These are phyloP conservation scores for Crithidia bombi DNA, from an alignment of 208 protist genomes.

Conservation along the genomic window DNA sequence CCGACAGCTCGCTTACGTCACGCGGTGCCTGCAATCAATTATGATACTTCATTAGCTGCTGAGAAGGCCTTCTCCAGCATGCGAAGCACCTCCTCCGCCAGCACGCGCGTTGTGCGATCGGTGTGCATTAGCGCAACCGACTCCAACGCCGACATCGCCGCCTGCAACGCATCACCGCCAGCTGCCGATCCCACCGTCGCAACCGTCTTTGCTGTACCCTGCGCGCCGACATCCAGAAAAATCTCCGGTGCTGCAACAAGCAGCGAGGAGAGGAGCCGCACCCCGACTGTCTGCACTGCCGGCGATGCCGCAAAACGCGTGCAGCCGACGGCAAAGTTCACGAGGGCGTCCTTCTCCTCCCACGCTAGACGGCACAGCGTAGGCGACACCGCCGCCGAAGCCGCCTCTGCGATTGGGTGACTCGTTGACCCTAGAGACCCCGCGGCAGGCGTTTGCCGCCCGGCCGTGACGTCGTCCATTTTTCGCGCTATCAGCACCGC, in stretches of 20 bases:
- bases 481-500: constrained; percentile 45
- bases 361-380: constrained; percentile 25
- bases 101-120: constrained; percentile 43
- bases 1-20: no score
- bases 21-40: no score
- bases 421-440: no score
- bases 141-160: constrained; percentile 41
- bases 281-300: constrained; percentile 62
- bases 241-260: constrained; percentile 68
- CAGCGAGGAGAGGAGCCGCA: constrained; percentile 71
- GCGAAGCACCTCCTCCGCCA: constrained; percentile 64
- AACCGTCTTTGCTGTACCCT: neutral
- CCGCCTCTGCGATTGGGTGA: neutral
- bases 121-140: constrained; percentile 60
- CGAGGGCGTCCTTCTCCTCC: constrained; percentile 51
- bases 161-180: constrained; percentile 8
- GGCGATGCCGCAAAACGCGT: constrained; percentile 50
- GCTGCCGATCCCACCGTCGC: no score
- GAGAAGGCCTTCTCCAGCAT: constrained; percentile 37
- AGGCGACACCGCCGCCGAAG: constrained; percentile 8
- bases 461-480: constrained; percentile 1
- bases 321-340: constrained; percentile 70
- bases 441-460: neutral
- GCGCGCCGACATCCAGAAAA: constrained; percentile 26
- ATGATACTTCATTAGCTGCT: neutral